Percentiles rank a stretch among this genome's conserved stretches.
These are phyloP conservation scores for Alternaria gansuensis DNA, from an alignment of 2,329 filamentous ascomycete genomes.

Conservation along the genomic window DNA sequence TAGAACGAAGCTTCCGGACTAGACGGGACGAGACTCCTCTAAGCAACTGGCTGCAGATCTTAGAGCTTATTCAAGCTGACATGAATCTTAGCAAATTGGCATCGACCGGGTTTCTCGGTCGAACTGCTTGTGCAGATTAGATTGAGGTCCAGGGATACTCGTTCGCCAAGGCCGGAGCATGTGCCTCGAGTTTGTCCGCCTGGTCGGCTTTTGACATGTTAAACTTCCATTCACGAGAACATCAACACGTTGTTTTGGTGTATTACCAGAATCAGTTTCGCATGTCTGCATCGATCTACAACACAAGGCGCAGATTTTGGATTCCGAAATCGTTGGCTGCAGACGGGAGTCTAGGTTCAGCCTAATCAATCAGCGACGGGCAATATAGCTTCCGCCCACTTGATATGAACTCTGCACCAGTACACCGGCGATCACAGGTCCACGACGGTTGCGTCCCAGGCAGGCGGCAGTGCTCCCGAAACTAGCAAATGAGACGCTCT, in stretches of 20 bases:
- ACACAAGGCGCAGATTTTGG: neutral
- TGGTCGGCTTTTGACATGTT: constrained; percentile 1
- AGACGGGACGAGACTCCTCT: constrained; percentile 48
- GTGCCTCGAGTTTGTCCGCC: constrained; percentile 13
- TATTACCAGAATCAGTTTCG: neutral
- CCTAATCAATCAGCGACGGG: constrained; percentile 39
- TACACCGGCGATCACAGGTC: constrained; percentile 14
- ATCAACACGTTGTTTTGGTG: neutral
- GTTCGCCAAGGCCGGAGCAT: constrained; percentile 17
- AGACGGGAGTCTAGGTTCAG: constrained; percentile 35
- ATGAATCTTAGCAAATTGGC: constrained; percentile 35
- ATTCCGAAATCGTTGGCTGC: constrained; percentile 13
- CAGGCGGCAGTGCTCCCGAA: constrained; percentile 15
- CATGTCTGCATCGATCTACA: neutral
- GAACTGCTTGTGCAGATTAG: constrained; percentile 17
- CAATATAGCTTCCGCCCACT: constrained; percentile 40
- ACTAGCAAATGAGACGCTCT: constrained; percentile 24
- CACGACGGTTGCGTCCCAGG: constrained; percentile 20
- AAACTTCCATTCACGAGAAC: neutral
- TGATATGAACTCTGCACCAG: constrained; percentile 23
- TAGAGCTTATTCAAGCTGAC: constrained; percentile 31
- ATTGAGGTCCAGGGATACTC: constrained; percentile 20
- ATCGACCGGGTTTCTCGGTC: constrained; percentile 36
- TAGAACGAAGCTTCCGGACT: constrained; percentile 39
- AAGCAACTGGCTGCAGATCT: constrained; percentile 28